Evolutionary conservation across 2,329 filamentous ascomycete species (phyloP).

Genomic region (Plenodomus lindquistii): DNA sequence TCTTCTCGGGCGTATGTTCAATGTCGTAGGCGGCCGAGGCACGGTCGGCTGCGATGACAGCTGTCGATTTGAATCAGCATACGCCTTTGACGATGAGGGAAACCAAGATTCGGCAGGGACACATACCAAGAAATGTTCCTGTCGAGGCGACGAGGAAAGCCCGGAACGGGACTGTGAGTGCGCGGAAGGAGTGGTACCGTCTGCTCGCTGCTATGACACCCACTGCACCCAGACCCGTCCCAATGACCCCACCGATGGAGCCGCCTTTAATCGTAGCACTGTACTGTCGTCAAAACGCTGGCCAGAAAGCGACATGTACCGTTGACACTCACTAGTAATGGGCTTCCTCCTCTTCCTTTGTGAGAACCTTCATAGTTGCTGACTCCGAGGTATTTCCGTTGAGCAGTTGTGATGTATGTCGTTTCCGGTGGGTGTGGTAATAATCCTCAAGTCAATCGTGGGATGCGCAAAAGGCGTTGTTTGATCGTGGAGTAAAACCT

Average conservation of each 20-base stretch:
- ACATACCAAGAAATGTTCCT: slow-evolving; percentile 74
- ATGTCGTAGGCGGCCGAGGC: slow-evolving; percentile 73
- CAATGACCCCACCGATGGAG: slow-evolving; percentile 69
- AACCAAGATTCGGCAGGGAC: background rate
- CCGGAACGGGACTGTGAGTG: slow-evolving; percentile 85
- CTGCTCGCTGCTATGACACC: slow-evolving; percentile 70
- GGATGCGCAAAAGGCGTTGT: background rate
- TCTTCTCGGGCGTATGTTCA: slow-evolving; percentile 62
- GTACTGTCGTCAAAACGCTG: slow-evolving; percentile 17
- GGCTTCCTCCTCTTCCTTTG: slow-evolving; percentile 85
- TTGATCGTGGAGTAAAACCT: background rate
- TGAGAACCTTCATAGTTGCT: slow-evolving; percentile 84
- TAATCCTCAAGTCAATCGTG: background rate
- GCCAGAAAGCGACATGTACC: background rate
- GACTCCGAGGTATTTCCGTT: background rate
- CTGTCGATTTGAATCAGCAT: too few species aligned
- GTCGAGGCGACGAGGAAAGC: slow-evolving; percentile 84
- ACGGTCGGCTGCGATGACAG: slow-evolving; percentile 82
- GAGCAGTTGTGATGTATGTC: background rate
- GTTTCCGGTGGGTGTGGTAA: background rate
- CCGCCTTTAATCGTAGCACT: slow-evolving; percentile 79
- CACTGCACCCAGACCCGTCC: slow-evolving; percentile 67
- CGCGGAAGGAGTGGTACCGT: slow-evolving; percentile 77
- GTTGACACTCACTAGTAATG: slow-evolving; percentile 69
- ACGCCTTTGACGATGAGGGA: too few species aligned